Base-by-base conservation (phyloP, 2,329 filamentous ascomycete genomes). In the Cytospora piceicola region DNA sequence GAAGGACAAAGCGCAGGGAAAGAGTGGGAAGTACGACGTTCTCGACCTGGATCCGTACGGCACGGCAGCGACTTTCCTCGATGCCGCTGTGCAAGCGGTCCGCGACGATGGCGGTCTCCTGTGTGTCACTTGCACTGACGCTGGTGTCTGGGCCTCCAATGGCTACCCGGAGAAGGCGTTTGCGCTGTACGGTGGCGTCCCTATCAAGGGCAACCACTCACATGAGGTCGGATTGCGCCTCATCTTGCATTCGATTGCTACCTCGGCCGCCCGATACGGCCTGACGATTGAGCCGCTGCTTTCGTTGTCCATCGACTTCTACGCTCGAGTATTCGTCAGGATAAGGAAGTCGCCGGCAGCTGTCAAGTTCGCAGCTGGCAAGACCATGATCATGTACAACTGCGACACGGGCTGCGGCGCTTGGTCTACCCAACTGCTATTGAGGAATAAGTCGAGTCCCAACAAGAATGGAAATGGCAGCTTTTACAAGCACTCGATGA, bases 21-120 rank as follows among this genome's bases (percentile, higher is more conserved):
- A 77, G 51, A 46, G 32, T 36, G 79, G 80, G 69, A 83, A 88
- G 73, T 99, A 96, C 76, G 92, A 98, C 76, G 94, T 97, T 27
- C 95, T 99, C 69, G 95, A 99, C 75, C 85, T 99, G 34, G 95
- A 99, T 75, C 95, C 95, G 0, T 99, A 99, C 73, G 95, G 95
- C 52, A 96, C 93, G 0, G 95, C 94, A 0, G 92, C 92, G 12
- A 91, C 92, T 1, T 99, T 99, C 77, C 85, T 99, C 62, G 95
- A 99, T 75, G 89, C 92, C 1, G 93, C 95, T 1, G 82, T 99
- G 11, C 94, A 97, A 77, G 88, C 92, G 1, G 85, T 97, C 9
- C 88, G 85, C 58, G 86, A 90, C 69, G 92, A 97, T 71, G 94
- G 94, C 1, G 95, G 95, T 4, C 82, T 99, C 49, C 84, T 99